These are phyloP conservation scores for Aquilaria yunnanensis DNA, from an alignment of 345 rosid genomes.

Conservation along the genomic window DNA sequence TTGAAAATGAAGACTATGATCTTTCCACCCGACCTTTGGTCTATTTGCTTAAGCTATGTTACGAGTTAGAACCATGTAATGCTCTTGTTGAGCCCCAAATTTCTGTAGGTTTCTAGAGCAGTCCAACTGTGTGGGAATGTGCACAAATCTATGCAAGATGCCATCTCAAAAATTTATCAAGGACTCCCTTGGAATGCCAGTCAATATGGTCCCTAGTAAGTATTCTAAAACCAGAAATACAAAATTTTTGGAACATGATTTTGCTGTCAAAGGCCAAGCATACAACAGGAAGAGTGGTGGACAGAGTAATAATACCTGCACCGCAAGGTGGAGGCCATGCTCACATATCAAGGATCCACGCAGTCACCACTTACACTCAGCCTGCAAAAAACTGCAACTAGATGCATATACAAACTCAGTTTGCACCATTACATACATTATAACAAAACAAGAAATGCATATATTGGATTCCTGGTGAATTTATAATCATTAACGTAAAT, in stretches of 20 bases:
- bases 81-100: background rate
- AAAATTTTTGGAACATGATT: background rate
- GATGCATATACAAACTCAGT: conserved; percentile 28
- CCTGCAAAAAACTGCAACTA: conserved; percentile 44
- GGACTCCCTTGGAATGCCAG: conserved; percentile 74
- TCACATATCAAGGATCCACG: conserved; percentile 59
- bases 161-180: conserved; percentile 79
- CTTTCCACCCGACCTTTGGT: conserved; percentile 9
- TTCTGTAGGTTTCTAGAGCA: conserved; percentile 76
- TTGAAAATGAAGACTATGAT: background rate
- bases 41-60: conserved; percentile 22
- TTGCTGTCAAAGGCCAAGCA: conserved; percentile 13
- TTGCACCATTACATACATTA: conserved; percentile 17
- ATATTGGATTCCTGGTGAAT: conserved; percentile 10
- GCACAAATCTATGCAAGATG: conserved; percentile 80
- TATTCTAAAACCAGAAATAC: conserved; percentile 3
- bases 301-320: conserved; percentile 42
- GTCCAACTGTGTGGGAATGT: conserved; percentile 83
- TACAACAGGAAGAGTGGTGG: background rate
- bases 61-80: conserved; percentile 6
- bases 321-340: conserved; percentile 52
- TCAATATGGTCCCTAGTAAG: conserved; percentile 91
- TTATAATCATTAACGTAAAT: conserved; percentile 9
- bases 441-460: background rate
- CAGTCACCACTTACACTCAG: conserved; percentile 54